Conservation (phyloP, 148 eudicot species). For the Pharnaceum exiguum region DNA sequence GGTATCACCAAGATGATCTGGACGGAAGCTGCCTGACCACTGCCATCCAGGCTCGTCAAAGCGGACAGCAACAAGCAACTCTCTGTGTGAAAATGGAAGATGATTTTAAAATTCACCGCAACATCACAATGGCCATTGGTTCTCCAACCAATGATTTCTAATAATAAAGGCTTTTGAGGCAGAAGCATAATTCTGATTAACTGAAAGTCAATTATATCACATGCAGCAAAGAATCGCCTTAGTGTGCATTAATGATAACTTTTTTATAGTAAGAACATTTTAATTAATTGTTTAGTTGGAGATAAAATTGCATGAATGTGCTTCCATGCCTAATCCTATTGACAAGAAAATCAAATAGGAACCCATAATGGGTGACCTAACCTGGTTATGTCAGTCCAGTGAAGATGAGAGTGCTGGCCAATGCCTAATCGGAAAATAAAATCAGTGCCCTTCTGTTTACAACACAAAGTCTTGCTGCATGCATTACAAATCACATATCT, state of each 20-base stretch:
- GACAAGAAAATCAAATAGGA: neutral
- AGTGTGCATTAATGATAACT: no score
- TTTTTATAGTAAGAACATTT: no score
- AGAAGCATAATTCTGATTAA: neutral
- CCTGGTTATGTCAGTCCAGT: conserved; percentile 79
- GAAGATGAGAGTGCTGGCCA: conserved; percentile 80
- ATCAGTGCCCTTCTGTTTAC: conserved; percentile 89
- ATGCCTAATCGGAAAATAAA: conserved; percentile 43
- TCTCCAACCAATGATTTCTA: neutral
- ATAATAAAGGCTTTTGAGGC: neutral
- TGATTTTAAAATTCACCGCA: neutral
- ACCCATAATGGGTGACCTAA: conserved; percentile 15
- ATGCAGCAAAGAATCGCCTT: no score
- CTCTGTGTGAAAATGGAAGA: conserved; percentile 44
- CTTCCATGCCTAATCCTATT: no score
- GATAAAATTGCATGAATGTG: no score
- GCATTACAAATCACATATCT: conserved; percentile 94
- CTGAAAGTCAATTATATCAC: no score
- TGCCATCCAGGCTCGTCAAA: conserved; percentile 95
- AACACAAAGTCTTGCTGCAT: conserved; percentile 65
- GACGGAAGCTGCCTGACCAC: conserved; percentile 95
- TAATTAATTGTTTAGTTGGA: no score
- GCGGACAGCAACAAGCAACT: conserved; percentile 64
- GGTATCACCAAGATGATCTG: conserved; percentile 88
- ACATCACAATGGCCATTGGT: neutral